A percentile compares a stretch with the other conserved stretches of the same genome.
Evolutionary conservation across 345 rosid species (phyloP).

Genomic region (Lepidium sativum): DNA sequence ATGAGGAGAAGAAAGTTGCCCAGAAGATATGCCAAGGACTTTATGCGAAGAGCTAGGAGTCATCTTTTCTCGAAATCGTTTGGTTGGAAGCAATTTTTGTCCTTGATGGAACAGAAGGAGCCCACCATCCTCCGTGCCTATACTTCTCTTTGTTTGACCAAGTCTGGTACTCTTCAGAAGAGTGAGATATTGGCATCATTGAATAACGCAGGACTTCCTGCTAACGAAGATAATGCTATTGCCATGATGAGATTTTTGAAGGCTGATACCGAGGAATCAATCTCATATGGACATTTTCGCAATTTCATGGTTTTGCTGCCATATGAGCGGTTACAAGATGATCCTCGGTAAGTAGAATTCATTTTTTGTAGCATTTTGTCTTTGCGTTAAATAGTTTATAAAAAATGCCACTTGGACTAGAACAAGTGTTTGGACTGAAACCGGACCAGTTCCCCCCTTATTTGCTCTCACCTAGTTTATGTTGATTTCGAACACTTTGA

Average conservation of each 20-base stretch:
- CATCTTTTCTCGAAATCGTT: constrained; percentile 91
- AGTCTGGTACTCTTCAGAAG: constrained; percentile 93
- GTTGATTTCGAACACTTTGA: neutral
- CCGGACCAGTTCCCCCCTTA: neutral
- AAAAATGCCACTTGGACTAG: neutral
- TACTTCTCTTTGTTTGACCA: constrained; percentile 85
- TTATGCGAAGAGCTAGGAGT: constrained; percentile 75
- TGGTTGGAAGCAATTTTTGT: constrained; percentile 94
- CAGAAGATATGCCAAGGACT: constrained; percentile 72
- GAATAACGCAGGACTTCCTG: constrained; percentile 86
- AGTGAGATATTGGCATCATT: constrained; percentile 93
- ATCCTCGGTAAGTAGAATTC: constrained; percentile 64
- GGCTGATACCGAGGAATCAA: constrained; percentile 84
- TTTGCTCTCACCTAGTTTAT: neutral
- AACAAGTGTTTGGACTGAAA: neutral
- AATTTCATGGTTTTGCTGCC: constrained; percentile 96
- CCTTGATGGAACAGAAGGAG: constrained; percentile 98
- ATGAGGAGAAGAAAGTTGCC: constrained; percentile 90
- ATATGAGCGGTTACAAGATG: constrained; percentile 86
- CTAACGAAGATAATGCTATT: constrained; percentile 89
- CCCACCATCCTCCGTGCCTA: constrained; percentile 96
- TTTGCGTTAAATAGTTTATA: neutral
- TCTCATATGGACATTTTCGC: constrained; percentile 93
- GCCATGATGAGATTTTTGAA: constrained; percentile 95
- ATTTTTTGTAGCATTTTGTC: neutral